Evolutionary conservation across 2,329 filamentous ascomycete genomes (phyloP).

Genomic region (Xylaria polymorpha): DNA sequence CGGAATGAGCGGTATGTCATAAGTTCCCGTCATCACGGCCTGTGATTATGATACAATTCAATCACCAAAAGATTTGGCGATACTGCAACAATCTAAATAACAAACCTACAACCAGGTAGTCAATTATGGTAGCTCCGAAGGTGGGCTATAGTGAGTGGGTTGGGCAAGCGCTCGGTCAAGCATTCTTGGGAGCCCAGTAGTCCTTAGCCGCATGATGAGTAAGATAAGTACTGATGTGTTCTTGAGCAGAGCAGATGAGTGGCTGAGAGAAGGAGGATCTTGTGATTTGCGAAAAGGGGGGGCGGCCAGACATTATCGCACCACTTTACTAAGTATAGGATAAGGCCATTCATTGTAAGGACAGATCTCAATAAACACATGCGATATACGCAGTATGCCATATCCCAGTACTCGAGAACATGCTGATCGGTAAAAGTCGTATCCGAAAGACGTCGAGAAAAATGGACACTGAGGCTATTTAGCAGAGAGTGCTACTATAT

Average conservation of each 20-base stretch:
- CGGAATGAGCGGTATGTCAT: slow-evolving; percentile 22
- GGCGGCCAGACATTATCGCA: slow-evolving; percentile 21
- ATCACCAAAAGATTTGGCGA: not conserved
- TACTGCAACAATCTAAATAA: not conserved
- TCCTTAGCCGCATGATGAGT: slow-evolving; percentile 39
- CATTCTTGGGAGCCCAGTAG: slow-evolving; percentile 3
- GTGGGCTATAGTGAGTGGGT: not conserved
- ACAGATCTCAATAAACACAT: slow-evolving; percentile 32
- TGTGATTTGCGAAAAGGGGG: slow-evolving; percentile 37
- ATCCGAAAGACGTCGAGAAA: not conserved
- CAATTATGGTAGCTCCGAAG: slow-evolving; percentile 18
- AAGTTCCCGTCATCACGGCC: slow-evolving; percentile 12
- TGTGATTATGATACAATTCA: not conserved
- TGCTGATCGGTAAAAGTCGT: not conserved
- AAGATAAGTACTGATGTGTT: slow-evolving; percentile 29
- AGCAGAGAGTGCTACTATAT: not conserved
- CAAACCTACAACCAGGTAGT: not conserved
- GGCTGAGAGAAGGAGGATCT: slow-evolving; percentile 35
- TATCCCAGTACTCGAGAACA: not conserved
- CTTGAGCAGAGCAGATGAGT: slow-evolving; percentile 25
- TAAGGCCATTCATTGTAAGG: slow-evolving; percentile 16
- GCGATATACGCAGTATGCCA: slow-evolving; percentile 8
- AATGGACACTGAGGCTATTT: slow-evolving; percentile 1
- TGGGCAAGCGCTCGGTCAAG: slow-evolving; percentile 8
- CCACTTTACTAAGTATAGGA: slow-evolving; percentile 31